Evolutionary conservation across 73 alveolate genomes (phyloP), one percentile per base, ranked within the genome.

Genomic region (Paramecium pentaurelia): DNA sequence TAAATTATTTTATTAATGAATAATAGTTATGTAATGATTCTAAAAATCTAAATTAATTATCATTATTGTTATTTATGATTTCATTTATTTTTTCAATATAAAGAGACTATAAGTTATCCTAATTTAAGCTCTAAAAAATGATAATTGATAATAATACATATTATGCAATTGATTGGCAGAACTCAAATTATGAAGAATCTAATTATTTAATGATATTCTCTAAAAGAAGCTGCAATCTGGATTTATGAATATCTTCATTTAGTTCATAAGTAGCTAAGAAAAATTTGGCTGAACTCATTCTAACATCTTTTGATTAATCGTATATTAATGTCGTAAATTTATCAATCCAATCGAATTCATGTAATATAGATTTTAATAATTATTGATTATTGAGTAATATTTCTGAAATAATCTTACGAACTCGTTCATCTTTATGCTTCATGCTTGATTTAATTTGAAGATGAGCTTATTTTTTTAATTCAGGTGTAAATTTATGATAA

Each of bases 321-420:
- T 80, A 80, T 4, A 80, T 45, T 36, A 80, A 80, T 8, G 47
- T 45, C 20, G 91, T 45, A 28, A 80, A 47, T 27, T 49, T 80
- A 80, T 80, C 91, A 25, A 44, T 25, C 91, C 91, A 80, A 80
- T 80, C 91, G 20, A 45, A 80, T 27, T 80, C 91, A 8, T 80
- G 47, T 64, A 80, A 32, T 25, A 80, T 80, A 22, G 49, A 20
- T 37, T 73, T 36, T 38, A 34, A 73, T 37, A 73, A 37, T 22
- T 20, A 20, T 34, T 73, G 60, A 37, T 73, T 40, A 73, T 10
- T 37, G 14, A 73, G 36, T 28, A 64, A 34, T 28, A 64, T 64
- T 34, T 64, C 84, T 32, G 84, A 64, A 14, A 64, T 64, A 34
- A 34, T 27, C n/a, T 38, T 73, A 16, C 87, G 58, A 30, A 73